These are phyloP conservation scores for Debaryomyces sp. DNA, from an alignment of 1,139 yeast species.

Conservation along the genomic window DNA sequence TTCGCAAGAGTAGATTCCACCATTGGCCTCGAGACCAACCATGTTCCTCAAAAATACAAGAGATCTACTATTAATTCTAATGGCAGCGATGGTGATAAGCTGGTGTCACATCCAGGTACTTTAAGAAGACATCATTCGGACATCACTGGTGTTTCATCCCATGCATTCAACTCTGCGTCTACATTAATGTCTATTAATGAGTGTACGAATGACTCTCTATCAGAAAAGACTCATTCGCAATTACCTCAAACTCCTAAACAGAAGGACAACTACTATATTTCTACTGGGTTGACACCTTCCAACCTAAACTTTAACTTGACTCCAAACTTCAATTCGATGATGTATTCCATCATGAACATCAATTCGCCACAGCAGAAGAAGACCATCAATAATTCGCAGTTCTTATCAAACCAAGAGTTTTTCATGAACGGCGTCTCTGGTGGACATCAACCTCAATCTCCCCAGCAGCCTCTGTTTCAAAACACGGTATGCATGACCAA, in stretches of 20 bases:
- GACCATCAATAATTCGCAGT: constrained; percentile 21
- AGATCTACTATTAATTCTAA: not conserved
- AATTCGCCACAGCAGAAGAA: constrained; percentile 37
- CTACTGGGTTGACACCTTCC: constrained; percentile 39
- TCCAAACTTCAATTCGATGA: constrained; percentile 47
- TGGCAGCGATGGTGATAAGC: not conserved
- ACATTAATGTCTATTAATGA: constrained; percentile 22
- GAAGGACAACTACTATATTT: constrained; percentile 33
- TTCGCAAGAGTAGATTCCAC: constrained; percentile 22
- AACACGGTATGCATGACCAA: constrained; percentile 24
- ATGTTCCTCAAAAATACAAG: constrained; percentile 8
- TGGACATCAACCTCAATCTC: not conserved
- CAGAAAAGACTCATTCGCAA: constrained; percentile 11
- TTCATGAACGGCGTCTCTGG: constrained; percentile 20
- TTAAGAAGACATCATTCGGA: constrained; percentile 39
- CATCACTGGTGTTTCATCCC: constrained; percentile 22
- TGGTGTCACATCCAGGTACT: constrained; percentile 14
- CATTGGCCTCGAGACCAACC: constrained; percentile 32
- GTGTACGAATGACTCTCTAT: constrained; percentile 11
- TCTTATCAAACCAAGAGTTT: constrained; percentile 35
- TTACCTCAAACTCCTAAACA: constrained; percentile 42
- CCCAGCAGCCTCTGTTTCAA: constrained; percentile 7
- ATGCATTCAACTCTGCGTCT: not conserved
- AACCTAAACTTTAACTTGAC: constrained; percentile 37
- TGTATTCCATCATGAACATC: constrained; percentile 42